These are phyloP conservation scores for Tubosaeta sp. DNA, from an alignment of 768 basidiomycete species.

Conservation along the genomic window DNA sequence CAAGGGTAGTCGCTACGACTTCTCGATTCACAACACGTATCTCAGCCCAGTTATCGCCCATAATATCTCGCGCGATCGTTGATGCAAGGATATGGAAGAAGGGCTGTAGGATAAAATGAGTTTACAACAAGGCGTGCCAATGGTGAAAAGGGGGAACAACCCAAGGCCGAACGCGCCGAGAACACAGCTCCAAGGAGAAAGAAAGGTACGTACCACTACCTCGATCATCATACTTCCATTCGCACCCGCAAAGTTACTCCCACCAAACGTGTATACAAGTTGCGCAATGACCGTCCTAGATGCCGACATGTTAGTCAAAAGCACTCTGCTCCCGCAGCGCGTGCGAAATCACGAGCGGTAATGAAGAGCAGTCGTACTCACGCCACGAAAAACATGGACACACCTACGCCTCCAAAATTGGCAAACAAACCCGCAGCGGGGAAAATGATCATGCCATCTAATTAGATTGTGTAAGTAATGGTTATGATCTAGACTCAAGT, in stretches of 20 bases:
- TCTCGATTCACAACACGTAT: slow-evolving; percentile 60
- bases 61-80: slow-evolving; percentile 63
- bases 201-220: slow-evolving; percentile 65
- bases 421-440: slow-evolving; percentile 78
- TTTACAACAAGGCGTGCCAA: neutral
- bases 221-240: slow-evolving; percentile 99
- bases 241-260: slow-evolving; percentile 83
- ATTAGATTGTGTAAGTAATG: slow-evolving; percentile 7
- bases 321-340: neutral
- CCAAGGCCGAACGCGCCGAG: neutral
- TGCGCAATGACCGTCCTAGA: slow-evolving; percentile 72
- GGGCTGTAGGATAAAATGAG: slow-evolving; percentile 46
- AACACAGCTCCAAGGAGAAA: neutral
- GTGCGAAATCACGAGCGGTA: neutral
- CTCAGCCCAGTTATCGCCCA: slow-evolving; percentile 20
- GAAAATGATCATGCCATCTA: slow-evolving; percentile 95
- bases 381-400: slow-evolving; percentile 94
- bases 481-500: neutral
- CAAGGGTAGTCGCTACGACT: slow-evolving; percentile 89
- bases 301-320: neutral
- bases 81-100: slow-evolving; percentile 93
- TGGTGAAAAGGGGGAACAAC: neutral
- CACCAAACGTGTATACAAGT: slow-evolving; percentile 79
- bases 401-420: slow-evolving; percentile 80
- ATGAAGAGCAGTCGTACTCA: slow-evolving; percentile 33